These are phyloP conservation scores for Candida sp. DNA, from an alignment of 1,139 yeast species.

Conservation along the genomic window DNA sequence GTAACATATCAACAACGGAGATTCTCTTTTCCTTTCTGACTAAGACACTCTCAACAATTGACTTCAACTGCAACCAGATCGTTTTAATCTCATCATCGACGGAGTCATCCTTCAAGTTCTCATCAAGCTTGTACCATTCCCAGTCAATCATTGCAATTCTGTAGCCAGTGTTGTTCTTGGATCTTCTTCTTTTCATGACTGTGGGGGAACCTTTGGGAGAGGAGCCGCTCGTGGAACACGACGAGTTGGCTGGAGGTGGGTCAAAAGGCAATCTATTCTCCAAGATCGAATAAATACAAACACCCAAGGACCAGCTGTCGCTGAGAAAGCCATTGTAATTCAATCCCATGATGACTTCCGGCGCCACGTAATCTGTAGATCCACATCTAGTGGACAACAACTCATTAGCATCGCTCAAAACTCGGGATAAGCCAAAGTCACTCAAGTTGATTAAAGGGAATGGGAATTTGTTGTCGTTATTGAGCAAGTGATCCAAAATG, in stretches of 20 bases:
- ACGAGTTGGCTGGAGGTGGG: conserved; percentile 18
- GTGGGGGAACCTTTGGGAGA: conserved; percentile 42
- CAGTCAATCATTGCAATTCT: conserved; percentile 93
- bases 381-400: conserved; percentile 89
- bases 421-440: conserved; percentile 88
- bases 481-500: conserved; percentile 8
- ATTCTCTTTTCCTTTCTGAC: conserved; percentile 44
- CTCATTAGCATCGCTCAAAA: conserved; percentile 60
- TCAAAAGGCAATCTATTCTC: conserved; percentile 94
- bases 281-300: conserved; percentile 77
- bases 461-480: conserved; percentile 7
- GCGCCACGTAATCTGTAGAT: conserved; percentile 94
- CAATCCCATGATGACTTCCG: conserved; percentile 88
- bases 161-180: conserved; percentile 72
- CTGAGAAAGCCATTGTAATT: conserved; percentile 90
- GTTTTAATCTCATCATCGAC: conserved; percentile 20
- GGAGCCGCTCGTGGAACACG: conserved; percentile 13
- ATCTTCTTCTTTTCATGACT: conserved; percentile 52
- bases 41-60: conserved; percentile 36
- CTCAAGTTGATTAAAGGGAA: conserved; percentile 56
- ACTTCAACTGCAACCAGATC: conserved; percentile 31
- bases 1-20: conserved; percentile 18
- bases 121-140: conserved; percentile 64
- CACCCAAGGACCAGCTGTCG: conserved; percentile 96
- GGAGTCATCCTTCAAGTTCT: conserved; percentile 3